Conservation (phyloP, 2,329 filamentous ascomycete species). For the Didymella lethalis region DNA sequence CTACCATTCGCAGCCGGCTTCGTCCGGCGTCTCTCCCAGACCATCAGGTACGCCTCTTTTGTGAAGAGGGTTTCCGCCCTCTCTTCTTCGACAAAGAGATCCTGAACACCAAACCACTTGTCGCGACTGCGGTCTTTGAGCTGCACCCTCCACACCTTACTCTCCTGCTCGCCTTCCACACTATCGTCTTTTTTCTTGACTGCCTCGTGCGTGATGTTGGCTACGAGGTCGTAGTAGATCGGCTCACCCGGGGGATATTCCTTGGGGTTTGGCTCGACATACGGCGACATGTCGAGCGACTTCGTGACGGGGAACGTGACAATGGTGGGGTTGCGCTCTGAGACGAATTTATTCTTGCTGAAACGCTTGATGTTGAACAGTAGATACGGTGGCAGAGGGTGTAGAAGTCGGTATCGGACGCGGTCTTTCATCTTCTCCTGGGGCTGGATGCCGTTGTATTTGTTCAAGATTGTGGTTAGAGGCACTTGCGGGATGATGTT, state of each 20-base stretch:
- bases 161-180: constrained; percentile 88
- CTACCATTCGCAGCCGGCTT: constrained; percentile 23
- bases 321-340: constrained; percentile 96
- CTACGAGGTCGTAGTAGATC: constrained; percentile 93
- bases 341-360: constrained; percentile 94
- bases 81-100: constrained; percentile 89
- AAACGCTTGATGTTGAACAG: constrained; percentile 98
- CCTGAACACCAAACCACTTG: constrained; percentile 93
- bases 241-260: constrained; percentile 77
- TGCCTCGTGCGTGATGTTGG: constrained; percentile 90
- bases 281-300: constrained; percentile 85
- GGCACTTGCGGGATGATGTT: constrained; percentile 97
- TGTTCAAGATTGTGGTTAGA: constrained; percentile 76
- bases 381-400: constrained; percentile 89
- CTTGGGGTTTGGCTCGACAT: constrained; percentile 84
- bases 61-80: constrained; percentile 90
- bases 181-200: constrained; percentile 78
- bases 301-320: constrained; percentile 90
- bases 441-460: constrained; percentile 88
- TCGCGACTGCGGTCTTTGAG: constrained; percentile 79
- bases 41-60: constrained; percentile 92
- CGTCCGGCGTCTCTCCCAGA: constrained; percentile 84
- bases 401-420: constrained; percentile 86
- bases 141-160: constrained; percentile 95
- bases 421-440: constrained; percentile 91